phyloP scores from a whole-genome alignment of 1,284 basidiomycete genomes.

The Boletus semigastroideus region DNA sequence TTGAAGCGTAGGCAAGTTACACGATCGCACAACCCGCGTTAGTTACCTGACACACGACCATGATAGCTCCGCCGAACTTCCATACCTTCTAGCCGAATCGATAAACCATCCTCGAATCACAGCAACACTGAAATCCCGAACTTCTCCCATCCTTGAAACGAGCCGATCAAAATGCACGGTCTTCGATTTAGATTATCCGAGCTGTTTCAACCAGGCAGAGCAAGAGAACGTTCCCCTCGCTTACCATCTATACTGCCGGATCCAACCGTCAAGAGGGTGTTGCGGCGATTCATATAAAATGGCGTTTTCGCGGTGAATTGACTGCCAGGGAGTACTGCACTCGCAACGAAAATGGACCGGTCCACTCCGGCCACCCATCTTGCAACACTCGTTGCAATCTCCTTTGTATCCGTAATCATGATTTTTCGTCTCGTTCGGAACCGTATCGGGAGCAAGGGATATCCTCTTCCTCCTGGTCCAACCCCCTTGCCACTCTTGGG shows the following conservation, averaged over 20 bases:
- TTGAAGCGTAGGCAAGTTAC: too few species aligned
- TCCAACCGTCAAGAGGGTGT: neutral
- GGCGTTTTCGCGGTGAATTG: neutral
- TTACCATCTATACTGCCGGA: neutral
- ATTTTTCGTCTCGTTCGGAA: conserved; percentile 5
- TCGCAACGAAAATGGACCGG: conserved; percentile 9
- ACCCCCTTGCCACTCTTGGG: conserved; percentile 17
- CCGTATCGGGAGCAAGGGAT: conserved; percentile 11
- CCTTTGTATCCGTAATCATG: neutral
- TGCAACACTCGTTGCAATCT: neutral
- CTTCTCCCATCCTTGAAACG: too few species aligned
- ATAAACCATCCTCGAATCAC: too few species aligned
- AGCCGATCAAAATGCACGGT: too few species aligned
- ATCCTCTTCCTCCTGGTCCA: conserved; percentile 18
- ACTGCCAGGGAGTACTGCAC: too few species aligned
- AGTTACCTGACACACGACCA: too few species aligned
- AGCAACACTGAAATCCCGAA: too few species aligned
- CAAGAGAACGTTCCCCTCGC: neutral
- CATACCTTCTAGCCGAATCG: too few species aligned
- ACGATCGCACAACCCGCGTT: too few species aligned
- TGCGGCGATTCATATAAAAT: conserved; percentile 6
- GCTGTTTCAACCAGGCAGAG: too few species aligned
- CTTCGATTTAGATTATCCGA: too few species aligned
- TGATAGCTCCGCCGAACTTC: too few species aligned
- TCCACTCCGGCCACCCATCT: conserved; percentile 1